Base-by-base conservation (phyloP, 1,284 basidiomycete species). In the Moesziomyces parantarcticus region DNA sequence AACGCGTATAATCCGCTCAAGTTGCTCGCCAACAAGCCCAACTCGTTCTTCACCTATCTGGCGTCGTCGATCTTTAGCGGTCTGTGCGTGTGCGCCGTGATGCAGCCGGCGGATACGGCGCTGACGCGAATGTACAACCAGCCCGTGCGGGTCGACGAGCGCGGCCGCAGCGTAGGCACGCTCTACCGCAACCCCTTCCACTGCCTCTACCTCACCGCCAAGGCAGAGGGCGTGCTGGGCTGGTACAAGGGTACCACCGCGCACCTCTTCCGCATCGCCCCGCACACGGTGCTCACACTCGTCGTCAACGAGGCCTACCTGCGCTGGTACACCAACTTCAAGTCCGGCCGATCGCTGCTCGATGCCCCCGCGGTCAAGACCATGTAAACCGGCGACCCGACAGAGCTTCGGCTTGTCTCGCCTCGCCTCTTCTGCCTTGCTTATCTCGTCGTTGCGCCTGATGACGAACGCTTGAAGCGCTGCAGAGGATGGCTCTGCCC, bases 51-150 rank as follows among this genome's bases (percentile, higher is more conserved):
- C 89, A 94, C 94, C 5, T 99, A 92, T 84, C 86, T 99, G 41
- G 88, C 90, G 13, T 94, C 93, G 73, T 94, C 92, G 80, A 88
- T 91, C 14, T 89, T 98, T 39, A 96, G 93, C 25, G 96, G 96
- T 34, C 87, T 91, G 25, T 97, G 94, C 85, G 96, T 98, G 46
- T 85, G 83, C 50, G 76, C 80, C 1, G 84, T 85, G 23, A 86
- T 86, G 85, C 85, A 86, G 77, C 85, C 85, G 13, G 84, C 84
- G n/a, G 85, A 86, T 62, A 85, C 85, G 22, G 92, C 92, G 46
- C 86, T 98, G 53, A 98, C 96, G 9, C 88, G 96, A 62, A 91
- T 98, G 89, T 99, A 98, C 85, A 98, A 98, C 83, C 95, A 87
- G 82, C 79, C 85, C n/a, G 82, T 84, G 2, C 79, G 78, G 40